phyloP scores from a whole-genome alignment of 78 protist species.

The Monocercomonoides exilis region DNA sequence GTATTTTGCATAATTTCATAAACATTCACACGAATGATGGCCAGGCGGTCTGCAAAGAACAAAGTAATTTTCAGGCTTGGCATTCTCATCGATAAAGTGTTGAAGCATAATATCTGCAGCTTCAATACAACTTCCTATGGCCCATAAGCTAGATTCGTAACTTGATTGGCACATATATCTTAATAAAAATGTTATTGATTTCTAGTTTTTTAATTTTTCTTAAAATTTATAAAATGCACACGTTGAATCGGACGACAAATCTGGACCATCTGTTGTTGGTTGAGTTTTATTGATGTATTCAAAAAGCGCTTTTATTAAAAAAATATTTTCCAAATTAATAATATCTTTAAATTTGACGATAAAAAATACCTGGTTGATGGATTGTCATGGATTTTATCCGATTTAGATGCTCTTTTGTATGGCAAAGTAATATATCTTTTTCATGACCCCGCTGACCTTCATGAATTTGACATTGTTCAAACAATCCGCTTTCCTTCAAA shows the following conservation, averaged over 20 bases:
- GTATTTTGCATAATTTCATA: too few relatives aligned
- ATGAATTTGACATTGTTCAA: not conserved
- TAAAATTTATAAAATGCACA: not conserved
- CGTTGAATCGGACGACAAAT: too few relatives aligned
- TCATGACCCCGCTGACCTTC: not conserved
- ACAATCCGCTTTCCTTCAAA: not conserved
- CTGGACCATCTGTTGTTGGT: too few relatives aligned
- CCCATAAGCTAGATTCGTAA: not conserved
- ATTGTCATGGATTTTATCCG: not conserved
- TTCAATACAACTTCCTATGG: not conserved
- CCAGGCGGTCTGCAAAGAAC: not conserved
- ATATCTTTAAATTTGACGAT: not conserved
- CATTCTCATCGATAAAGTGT: not conserved
- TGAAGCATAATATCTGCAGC: not conserved
- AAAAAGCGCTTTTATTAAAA: not conserved
- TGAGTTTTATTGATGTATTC: not conserved
- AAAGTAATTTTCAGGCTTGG: not conserved
- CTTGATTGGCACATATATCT: not conserved
- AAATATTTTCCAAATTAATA: too few relatives aligned
- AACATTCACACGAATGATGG: conserved; percentile 4
- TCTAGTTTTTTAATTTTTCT: not conserved
- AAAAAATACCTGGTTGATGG: not conserved
- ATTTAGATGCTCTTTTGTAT: not conserved
- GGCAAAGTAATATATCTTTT: not conserved
- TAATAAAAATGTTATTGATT: not conserved